Evolutionary conservation across 306 rosid species (phyloP).

Genomic region (Cicer pinnatifidum): DNA sequence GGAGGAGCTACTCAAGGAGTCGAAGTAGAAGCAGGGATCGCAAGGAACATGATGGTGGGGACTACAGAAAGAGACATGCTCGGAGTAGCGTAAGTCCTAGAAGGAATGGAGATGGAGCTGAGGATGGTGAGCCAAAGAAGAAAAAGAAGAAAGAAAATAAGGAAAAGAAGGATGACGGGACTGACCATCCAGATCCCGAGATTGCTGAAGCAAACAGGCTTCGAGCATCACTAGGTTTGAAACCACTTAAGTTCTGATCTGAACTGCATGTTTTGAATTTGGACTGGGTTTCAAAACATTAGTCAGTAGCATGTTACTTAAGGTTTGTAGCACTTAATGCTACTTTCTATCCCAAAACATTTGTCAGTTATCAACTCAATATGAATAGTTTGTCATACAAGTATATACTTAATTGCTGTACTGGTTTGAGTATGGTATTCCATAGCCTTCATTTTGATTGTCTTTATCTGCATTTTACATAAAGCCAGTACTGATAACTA

Average conservation of each 20-base stretch:
- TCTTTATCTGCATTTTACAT: background rate
- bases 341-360: background rate
- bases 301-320: conserved; percentile 10
- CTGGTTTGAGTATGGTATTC: conserved; percentile 14
- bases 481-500: background rate
- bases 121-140: conserved; percentile 77
- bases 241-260: conserved; percentile 62
- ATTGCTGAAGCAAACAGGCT: conserved; percentile 82
- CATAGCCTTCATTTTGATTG: conserved; percentile 7
- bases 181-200: conserved; percentile 85
- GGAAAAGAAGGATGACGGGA: conserved; percentile 78
- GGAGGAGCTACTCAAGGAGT: conserved; percentile 88
- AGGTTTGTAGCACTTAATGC: conserved; percentile 29
- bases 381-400: conserved; percentile 13
- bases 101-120: conserved; percentile 70
- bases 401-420: conserved; percentile 14
- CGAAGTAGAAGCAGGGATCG: conserved; percentile 87
- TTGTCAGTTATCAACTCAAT: conserved; percentile 22
- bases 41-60: conserved; percentile 72
- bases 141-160: conserved; percentile 75
- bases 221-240: conserved; percentile 85
- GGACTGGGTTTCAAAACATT: conserved; percentile 14
- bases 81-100: conserved; percentile 74
- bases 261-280: background rate
- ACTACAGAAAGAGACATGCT: conserved; percentile 75